Base-by-base conservation (phyloP, 23 red algal species). In the Pyropia yezoensis region DNA sequence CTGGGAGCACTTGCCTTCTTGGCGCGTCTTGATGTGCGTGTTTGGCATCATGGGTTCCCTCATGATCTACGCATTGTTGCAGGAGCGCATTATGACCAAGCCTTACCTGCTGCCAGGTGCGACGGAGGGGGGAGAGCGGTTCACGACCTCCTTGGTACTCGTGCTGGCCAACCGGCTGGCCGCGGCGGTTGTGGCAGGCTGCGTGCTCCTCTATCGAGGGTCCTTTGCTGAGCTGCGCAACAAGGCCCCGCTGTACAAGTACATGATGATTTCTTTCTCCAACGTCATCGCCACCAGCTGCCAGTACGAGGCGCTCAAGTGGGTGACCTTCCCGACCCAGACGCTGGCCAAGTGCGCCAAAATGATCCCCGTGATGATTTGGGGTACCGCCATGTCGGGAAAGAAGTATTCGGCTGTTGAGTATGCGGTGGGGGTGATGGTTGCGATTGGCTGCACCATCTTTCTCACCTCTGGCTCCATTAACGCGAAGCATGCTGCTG, bases 361-460 rank as follows among this genome's bases (percentile, higher is more conserved):
- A 70, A 95, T 95, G 90, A 88, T 95, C 47, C 90, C 90, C 16
- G 90, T 95, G 39, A 73, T 95, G 65, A 76, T 95, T 51, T 95
- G 90, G 90, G 90, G 90, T 20, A 77, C 80, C 27, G 26, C 80
- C 51, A 95, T 95, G 70, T 74, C 70, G 18, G 83, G 81, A 17
- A 95, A 95, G 75, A 53, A 53, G 19, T 95, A 95, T 54, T 62
- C 59, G 22, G 18, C 71, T 2, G 65, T 82, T 39, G 90, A 95
- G 32, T 95, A 95, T 39, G 82, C 49, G 30, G 90, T 95, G 21
- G 90, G 82, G 25, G 74, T 86, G 21, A 69, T 73, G 45, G 90
- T 95, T 24, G 90, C 90, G 27, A 34, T 83, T 15, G 90, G 90
- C 14, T 95, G 90, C 65, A 87, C 90, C 23, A 58, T 88, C 17